These are phyloP conservation scores for Didymella keratinophila DNA, from an alignment of 2,329 filamentous ascomycete genomes.

Conservation along the genomic window DNA sequence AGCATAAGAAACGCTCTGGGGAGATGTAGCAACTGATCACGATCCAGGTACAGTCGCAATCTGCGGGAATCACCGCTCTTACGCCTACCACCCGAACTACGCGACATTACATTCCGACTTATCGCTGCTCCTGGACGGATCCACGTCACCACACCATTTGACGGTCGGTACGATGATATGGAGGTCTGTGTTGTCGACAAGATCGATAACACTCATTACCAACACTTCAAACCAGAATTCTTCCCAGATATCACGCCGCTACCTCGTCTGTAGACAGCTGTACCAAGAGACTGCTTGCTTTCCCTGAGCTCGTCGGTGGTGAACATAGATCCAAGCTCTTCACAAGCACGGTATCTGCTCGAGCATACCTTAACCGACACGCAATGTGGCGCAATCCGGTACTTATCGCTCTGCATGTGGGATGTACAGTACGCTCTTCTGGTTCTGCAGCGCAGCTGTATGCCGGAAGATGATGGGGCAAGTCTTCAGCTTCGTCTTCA, in stretches of 20 bases:
- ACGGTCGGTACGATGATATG: background rate
- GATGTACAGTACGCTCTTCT: too few species aligned
- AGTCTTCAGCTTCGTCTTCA: too few species aligned
- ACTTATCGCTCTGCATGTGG: too few species aligned
- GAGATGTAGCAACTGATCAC: too few species aligned
- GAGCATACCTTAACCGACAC: background rate
- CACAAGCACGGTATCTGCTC: background rate
- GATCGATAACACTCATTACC: background rate
- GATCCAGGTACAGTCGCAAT: too few species aligned
- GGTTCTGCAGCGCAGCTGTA: too few species aligned
- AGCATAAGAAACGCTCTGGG: too few species aligned
- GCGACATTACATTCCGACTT: too few species aligned
- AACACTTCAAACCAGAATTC: background rate
- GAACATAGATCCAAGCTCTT: background rate
- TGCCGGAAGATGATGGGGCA: too few species aligned
- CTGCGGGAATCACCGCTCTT: too few species aligned
- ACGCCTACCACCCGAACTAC: too few species aligned
- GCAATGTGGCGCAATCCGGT: too few species aligned
- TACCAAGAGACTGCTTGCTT: background rate
- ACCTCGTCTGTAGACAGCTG: background rate
- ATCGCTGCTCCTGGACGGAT: background rate
- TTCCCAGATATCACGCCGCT: background rate
- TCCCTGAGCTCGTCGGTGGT: background rate
- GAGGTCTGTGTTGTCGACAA: background rate
- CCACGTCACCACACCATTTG: background rate